Base-by-base conservation (phyloP, 305 asterid genomes). In the Nicotiana rustica region DNA sequence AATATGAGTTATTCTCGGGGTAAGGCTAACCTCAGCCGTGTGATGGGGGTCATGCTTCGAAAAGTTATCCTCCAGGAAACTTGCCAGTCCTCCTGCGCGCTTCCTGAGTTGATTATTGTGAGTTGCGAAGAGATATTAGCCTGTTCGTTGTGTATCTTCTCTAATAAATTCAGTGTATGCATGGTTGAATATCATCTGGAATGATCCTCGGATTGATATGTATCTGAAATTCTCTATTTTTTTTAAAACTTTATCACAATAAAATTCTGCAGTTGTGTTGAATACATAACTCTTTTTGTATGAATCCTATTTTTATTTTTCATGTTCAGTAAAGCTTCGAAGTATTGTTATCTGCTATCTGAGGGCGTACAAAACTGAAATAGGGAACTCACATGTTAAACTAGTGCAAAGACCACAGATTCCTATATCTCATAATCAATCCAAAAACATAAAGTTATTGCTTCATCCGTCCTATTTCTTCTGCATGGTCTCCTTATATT, bases 61-160 rank as follows among this genome's bases (percentile, higher is more conserved):
- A n/a, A 57, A 17, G 64, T 57, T 57, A 17, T 57, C 64, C 59
- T 57, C 64, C 64, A 57, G 64, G 64, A n/a, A 57, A 15, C 21
- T 57, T 57, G 60, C 17, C 60, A 55, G n/a, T 57, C 64, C 64
- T 15, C 21, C 21, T 55, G 60, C 64, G 0, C 10, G 9, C 64
- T 17, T 6, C 19, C 64, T 6, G 64, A 41, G 59, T 52, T 52
- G 59, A 49, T 49, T 17, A 57, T 5, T 55, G 60, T 4, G 18
- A 57, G 64, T 57, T 57, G 64, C 7, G 10, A 57, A 57, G 64
- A 57, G 64, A 57, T 14, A 75, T 77, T 77, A 64, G 67, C 81
- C 17, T 73, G 64, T 57, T 56, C 66, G n/a, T 78, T 67, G 56
- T 57, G 59, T 29, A 35, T 64, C 64, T 57, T 57, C 21, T 57